Evolutionary conservation across 2,329 filamentous ascomycete genomes (phyloP), one percentile per base, ranked within the genome.

Genomic region (Epichloe glyceriae): DNA sequence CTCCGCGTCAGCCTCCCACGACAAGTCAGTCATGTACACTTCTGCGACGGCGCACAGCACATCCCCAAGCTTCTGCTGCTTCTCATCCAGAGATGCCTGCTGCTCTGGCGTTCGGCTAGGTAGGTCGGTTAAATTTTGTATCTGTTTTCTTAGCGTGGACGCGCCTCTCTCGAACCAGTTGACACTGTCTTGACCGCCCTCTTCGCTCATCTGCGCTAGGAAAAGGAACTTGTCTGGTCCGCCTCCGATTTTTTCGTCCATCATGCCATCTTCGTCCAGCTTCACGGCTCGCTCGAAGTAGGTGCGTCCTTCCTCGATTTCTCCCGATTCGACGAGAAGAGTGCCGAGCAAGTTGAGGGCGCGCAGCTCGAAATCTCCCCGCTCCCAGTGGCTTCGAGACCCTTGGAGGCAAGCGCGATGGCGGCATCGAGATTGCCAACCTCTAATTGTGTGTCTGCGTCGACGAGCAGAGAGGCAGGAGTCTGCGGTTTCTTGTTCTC

Each of bases 11-110:
- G 83, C 81, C 68, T 96, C 90, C 88, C 79, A 93, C 61, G 86
- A 93, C 60, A 97, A 71, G 71, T 98, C 93, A 11, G 93, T 98
- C 93, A 98, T 98, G 73, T 96, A 98, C 47, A 98, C 88, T 71
- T 98, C 93, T 6, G 88, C 83, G 54, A 97, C 88, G 30, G 87
- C 88, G 68, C 94, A 98, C 37, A 98, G 76, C n/a, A 90, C 88
- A 59, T 88, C 88, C 2, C 89, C 88, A 37, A 97, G 75, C 68
- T 93, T 93, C 57, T 76, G 74, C 65, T 85, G 85, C 73, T 88
- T 87, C 67, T 79, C 86, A 30, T 83, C 77, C 40, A 82, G 60
- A 22, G 70, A 56, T 19, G 60, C 61, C 61, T 73, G 65, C 59
- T 71, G 62, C 57, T 70, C 65, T 34, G 61, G 53, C 14, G 62